Evolutionary conservation across 768 basidiomycete species (phyloP).

Genomic region (Cystofilobasidium ferigula): DNA sequence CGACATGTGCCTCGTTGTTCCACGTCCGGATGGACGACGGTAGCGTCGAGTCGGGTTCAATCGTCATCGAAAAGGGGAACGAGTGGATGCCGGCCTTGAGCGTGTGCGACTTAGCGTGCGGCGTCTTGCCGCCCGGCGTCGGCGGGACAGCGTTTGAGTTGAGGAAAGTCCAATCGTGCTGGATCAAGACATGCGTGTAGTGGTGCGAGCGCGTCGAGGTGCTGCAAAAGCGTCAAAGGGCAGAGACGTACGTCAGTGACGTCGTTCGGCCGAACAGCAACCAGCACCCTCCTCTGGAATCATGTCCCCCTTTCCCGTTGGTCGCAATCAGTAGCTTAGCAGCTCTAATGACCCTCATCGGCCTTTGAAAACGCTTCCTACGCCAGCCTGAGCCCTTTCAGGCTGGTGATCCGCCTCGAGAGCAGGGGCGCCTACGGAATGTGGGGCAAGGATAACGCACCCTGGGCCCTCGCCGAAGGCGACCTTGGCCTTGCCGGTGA

Average conservation of each 20-base stretch:
- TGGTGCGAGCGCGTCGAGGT: slow-evolving; percentile 35
- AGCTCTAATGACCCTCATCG: too few relatives aligned
- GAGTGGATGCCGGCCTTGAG: slow-evolving; percentile 90
- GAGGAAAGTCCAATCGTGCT: slow-evolving; percentile 86
- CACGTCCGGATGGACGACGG: slow-evolving; percentile 62
- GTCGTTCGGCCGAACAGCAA: not conserved
- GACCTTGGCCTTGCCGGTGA: slow-evolving; percentile 28
- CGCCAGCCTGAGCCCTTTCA: too few relatives aligned
- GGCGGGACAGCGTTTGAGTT: slow-evolving; percentile 38
- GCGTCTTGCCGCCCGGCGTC: slow-evolving; percentile 49
- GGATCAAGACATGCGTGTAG: slow-evolving; percentile 49
- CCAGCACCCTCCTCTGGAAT: not conserved
- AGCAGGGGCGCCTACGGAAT: not conserved
- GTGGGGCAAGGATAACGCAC: slow-evolving; percentile 1
- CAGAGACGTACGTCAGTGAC: not conserved
- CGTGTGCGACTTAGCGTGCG: slow-evolving; percentile 53
- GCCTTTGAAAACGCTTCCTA: too few relatives aligned
- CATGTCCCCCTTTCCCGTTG: too few relatives aligned
- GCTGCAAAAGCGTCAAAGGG: slow-evolving; percentile 26
- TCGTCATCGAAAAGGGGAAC: slow-evolving; percentile 66
- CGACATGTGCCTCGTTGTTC: slow-evolving; percentile 49
- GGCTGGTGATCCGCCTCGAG: too few relatives aligned
- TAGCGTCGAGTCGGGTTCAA: slow-evolving; percentile 70
- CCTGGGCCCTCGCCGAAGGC: slow-evolving; percentile 24
- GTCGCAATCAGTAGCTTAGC: too few relatives aligned